phyloP scores from a whole-genome alignment of 2,329 filamentous ascomycete species.

The Aspergillus phoenicis region DNA sequence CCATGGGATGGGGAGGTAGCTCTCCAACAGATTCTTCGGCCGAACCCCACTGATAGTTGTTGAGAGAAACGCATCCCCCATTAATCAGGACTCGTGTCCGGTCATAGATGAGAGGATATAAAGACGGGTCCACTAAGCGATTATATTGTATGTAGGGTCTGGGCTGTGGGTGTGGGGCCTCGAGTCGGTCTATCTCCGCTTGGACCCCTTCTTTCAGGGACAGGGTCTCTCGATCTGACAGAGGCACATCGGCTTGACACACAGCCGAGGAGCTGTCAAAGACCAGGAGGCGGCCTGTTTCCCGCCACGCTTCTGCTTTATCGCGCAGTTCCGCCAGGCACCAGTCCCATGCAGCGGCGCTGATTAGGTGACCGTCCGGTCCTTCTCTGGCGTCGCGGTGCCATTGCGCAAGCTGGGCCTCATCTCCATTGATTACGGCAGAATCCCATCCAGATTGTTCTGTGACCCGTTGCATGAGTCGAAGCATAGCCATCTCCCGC shows the following conservation, averaged over 20 bases:
- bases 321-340: conserved; percentile 13
- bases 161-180: background rate
- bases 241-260: conserved; percentile 6
- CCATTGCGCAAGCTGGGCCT: conserved; percentile 8
- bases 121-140: background rate
- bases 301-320: conserved; percentile 4
- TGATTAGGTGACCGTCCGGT: conserved; percentile 10
- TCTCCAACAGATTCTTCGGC: background rate
- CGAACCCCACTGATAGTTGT: no score
- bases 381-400: conserved; percentile 7
- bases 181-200: background rate
- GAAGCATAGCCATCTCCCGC: conserved; percentile 17
- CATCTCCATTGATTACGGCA: background rate
- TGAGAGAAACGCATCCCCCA: background rate
- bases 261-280: conserved; percentile 12
- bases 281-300: conserved; percentile 6
- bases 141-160: background rate
- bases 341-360: conserved; percentile 10
- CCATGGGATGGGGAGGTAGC: background rate
- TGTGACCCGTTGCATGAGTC: conserved; percentile 15
- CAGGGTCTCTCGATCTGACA: background rate
- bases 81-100: background rate
- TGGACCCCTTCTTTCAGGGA: background rate
- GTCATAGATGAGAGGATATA: background rate
- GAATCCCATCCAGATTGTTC: conserved; percentile 10